A percentile compares a stretch with the other conserved stretches of the same genome.
Evolutionary conservation across 140 eudicot genomes (phyloP).

Genomic region (Bidens hawaiensis): DNA sequence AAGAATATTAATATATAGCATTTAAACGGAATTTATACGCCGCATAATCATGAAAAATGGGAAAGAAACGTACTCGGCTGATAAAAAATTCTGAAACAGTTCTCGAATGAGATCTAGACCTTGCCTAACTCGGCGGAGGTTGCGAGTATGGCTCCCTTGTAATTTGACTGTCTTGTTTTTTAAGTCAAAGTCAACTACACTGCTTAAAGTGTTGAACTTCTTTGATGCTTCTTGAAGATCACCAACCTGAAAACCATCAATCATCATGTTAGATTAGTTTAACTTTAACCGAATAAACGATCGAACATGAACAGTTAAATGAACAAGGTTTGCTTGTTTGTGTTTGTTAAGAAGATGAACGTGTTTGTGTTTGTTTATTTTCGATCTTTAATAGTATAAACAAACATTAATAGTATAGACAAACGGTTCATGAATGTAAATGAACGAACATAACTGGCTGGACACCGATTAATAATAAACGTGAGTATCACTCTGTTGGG

Average conservation of each 20-base stretch:
- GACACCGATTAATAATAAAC: too few species aligned
- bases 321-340: too few species aligned
- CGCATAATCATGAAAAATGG: not conserved
- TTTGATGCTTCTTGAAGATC: conserved; percentile 71
- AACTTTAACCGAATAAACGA: not conserved
- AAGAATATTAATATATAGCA: not conserved
- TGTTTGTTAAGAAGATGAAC: too few species aligned
- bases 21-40: not conserved
- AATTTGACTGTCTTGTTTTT: conserved; percentile 63
- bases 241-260: conserved; percentile 51
- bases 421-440: too few species aligned
- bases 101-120: conserved; percentile 93
- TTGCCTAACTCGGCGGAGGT: conserved; percentile 93
- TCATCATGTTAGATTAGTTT: not conserved
- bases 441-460: too few species aligned
- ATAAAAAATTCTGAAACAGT: conserved; percentile 67
- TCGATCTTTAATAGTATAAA: too few species aligned
- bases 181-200: conserved; percentile 60
- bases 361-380: too few species aligned
- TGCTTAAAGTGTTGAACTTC: conserved; percentile 51
- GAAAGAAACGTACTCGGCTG: conserved; percentile 55
- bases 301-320: too few species aligned
- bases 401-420: too few species aligned
- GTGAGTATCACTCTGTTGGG: too few species aligned
- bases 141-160: conserved; percentile 89